These are phyloP conservation scores for Inosperma sp. DNA, from an alignment of 768 basidiomycete species.

Conservation along the genomic window DNA sequence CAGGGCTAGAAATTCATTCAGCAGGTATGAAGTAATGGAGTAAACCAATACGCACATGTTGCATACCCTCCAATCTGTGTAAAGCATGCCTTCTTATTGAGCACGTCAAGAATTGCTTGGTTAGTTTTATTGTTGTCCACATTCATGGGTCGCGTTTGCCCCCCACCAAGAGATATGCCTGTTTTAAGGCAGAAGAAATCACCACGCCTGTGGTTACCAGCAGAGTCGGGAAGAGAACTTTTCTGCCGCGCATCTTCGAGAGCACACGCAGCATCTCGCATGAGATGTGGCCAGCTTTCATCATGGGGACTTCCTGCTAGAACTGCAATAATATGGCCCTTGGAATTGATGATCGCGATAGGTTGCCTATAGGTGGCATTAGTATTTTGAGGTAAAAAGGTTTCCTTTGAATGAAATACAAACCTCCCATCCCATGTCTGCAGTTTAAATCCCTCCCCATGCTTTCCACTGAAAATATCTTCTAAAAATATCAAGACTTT, in stretches of 20 bases:
- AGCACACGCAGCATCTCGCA: neutral
- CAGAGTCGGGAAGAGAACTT: neutral
- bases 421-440: neutral
- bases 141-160: constrained; percentile 4
- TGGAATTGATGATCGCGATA: neutral
- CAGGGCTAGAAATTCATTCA: too few relatives aligned
- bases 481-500: too few relatives aligned
- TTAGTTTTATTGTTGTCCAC: neutral
- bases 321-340: neutral
- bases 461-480: too few relatives aligned
- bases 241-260: neutral
- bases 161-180: constrained; percentile 7
- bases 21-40: too few relatives aligned
- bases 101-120: neutral
- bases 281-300: neutral
- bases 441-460: too few relatives aligned
- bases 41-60: constrained; percentile 8
- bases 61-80: constrained; percentile 5
- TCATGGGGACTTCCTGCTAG: neutral
- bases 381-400: neutral
- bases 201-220: neutral
- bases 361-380: neutral
- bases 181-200: neutral
- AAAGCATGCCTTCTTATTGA: neutral
- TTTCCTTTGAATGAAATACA: neutral